phyloP scores from a whole-genome alignment of 768 basidiomycete species.

The Rhizopogon rudus region DNA sequence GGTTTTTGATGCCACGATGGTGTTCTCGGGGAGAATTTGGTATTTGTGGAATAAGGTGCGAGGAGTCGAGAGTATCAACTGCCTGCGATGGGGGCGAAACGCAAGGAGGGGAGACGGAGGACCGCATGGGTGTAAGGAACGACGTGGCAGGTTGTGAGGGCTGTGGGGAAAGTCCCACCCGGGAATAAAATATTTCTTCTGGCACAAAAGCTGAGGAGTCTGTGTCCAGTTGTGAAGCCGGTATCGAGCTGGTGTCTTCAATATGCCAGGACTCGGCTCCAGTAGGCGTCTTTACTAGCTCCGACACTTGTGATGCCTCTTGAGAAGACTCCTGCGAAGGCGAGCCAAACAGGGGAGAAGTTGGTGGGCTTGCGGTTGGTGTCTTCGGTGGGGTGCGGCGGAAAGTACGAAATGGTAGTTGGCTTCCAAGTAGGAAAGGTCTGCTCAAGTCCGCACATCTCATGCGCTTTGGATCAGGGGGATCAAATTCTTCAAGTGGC shows the following conservation, averaged over 20 bases:
- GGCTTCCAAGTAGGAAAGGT: background rate
- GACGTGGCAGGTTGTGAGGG: conserved; percentile 8
- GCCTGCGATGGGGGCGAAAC: conserved; percentile 6
- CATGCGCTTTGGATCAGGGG: background rate
- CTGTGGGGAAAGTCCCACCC: conserved; percentile 27
- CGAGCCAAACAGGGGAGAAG: conserved; percentile 20
- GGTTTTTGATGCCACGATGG: background rate
- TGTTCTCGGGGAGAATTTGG: background rate
- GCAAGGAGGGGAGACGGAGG: conserved; percentile 3
- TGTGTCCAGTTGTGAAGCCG: conserved; percentile 34
- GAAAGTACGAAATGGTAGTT: conserved; percentile 4
- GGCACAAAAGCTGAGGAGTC: background rate
- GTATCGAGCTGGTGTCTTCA: conserved; percentile 25
- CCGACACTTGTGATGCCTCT: conserved; percentile 39
- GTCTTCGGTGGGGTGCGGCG: conserved; percentile 4
- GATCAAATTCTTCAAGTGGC: conserved; percentile 22
- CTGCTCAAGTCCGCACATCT: conserved; percentile 2
- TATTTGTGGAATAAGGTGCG: conserved; percentile 2
- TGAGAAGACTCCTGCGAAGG: conserved; percentile 17
- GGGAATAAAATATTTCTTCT: conserved; percentile 29
- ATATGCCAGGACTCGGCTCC: conserved; percentile 27
- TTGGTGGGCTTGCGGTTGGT: conserved; percentile 16
- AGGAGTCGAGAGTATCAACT: conserved; percentile 1
- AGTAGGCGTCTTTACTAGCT: conserved; percentile 45
- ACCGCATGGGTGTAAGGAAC: conserved; percentile 4